A percentile compares a stretch with the other conserved stretches of the same genome.
phyloP scores from a whole-genome alignment of 1,284 basidiomycete species.

The Spongiforma sp. region DNA sequence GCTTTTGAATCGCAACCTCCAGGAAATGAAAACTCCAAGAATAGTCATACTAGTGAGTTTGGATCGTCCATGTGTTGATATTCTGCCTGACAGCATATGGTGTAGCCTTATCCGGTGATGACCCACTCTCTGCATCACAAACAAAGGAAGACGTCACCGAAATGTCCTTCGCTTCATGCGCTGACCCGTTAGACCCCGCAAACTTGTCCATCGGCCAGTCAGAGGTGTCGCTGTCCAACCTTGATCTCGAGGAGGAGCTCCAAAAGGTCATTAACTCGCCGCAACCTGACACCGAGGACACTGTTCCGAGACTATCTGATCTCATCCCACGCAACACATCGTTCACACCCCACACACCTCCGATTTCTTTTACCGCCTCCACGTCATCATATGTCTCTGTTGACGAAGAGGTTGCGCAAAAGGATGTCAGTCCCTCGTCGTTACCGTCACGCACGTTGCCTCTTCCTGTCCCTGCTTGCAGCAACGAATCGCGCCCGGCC shows the following conservation, averaged over 20 bases:
- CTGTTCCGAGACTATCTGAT: slow-evolving; percentile 23
- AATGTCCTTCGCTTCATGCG: slow-evolving; percentile 43
- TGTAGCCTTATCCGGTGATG: slow-evolving; percentile 16
- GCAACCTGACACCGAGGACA: slow-evolving; percentile 12
- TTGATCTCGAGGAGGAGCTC: slow-evolving; percentile 37
- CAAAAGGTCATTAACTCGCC: slow-evolving; percentile 26
- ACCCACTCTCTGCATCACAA: slow-evolving; percentile 32
- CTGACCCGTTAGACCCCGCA: slow-evolving; percentile 38
- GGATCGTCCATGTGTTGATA: background rate
- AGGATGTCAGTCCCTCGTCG: slow-evolving; percentile 8
- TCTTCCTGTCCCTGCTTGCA: background rate
- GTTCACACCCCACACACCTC: slow-evolving; percentile 23
- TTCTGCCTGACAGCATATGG: slow-evolving; percentile 1
- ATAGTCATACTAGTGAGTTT: slow-evolving; percentile 20
- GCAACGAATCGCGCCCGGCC: slow-evolving; percentile 1
- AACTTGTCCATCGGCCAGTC: slow-evolving; percentile 40
- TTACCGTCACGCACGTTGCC: slow-evolving; percentile 7
- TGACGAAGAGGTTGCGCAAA: slow-evolving; percentile 10
- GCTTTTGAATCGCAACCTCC: slow-evolving; percentile 40
- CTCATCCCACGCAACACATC: slow-evolving; percentile 28
- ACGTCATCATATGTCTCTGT: slow-evolving; percentile 22
- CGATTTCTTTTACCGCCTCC: slow-evolving; percentile 25
- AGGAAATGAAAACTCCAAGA: slow-evolving; percentile 26
- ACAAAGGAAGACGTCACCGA: slow-evolving; percentile 41
- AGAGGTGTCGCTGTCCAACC: slow-evolving; percentile 38